phyloP scores from a whole-genome alignment of 192 early-diverging fungal species.

The Coemansia sp. region DNA sequence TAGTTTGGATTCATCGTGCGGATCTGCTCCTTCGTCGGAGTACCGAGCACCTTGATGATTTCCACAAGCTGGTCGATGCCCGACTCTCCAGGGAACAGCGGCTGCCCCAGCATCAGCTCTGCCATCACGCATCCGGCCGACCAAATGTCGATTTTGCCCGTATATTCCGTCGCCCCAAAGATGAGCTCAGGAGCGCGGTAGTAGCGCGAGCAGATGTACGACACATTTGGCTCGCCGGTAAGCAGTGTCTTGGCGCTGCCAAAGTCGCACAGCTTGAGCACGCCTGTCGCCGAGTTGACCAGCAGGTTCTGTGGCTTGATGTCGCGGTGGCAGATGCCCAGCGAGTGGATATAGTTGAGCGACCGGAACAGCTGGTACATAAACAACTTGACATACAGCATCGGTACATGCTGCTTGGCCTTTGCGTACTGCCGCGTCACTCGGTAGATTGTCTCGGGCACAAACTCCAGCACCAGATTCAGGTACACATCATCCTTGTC shows the following conservation, averaged over 20 bases:
- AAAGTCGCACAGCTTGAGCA: constrained; percentile 98
- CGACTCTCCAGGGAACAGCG: constrained; percentile 93
- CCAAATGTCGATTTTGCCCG: constrained; percentile 89
- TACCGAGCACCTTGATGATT: constrained; percentile 99
- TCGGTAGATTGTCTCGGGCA: constrained; percentile 96
- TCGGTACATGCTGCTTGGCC: constrained; percentile 91
- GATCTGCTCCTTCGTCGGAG: constrained; percentile 94
- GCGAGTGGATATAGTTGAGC: constrained; percentile 92
- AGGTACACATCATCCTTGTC: constrained; percentile 94
- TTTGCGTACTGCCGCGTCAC: constrained; percentile 88
- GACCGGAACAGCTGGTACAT: constrained; percentile 99
- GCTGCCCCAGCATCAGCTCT: constrained; percentile 90
- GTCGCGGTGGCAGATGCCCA: constrained; percentile 98
- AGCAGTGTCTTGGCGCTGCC: constrained; percentile 95
- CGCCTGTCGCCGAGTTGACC: constrained; percentile 83
- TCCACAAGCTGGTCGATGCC: constrained; percentile 98
- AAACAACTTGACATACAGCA: constrained; percentile 94
- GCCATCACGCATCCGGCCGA: constrained; percentile 96
- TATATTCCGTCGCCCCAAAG: constrained; percentile 94
- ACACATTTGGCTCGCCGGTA: constrained; percentile 95
- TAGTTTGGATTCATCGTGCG: constrained; percentile 98
- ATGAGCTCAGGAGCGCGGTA: constrained; percentile 97
- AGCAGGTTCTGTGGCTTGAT: constrained; percentile 99
- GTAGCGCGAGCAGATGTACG: constrained; percentile 97
- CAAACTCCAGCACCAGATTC: constrained; percentile 92